These are phyloP conservation scores for Mimosa pudica DNA, from an alignment of 306 rosid genomes.

Conservation along the genomic window DNA sequence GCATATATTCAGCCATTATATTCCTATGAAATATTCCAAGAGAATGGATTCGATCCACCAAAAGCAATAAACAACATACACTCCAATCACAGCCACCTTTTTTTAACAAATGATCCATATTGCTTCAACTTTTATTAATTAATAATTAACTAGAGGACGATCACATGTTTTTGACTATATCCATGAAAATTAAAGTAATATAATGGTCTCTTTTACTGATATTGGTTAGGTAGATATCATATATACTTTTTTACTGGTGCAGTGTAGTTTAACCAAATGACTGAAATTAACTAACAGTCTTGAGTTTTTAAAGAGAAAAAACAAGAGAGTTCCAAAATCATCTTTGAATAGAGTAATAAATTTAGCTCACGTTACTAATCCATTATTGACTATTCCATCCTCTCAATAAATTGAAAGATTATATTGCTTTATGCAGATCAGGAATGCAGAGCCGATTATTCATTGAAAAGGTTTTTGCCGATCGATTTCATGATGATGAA, in stretches of 20 bases:
- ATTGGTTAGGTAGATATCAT: not conserved
- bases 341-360: no score
- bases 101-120: not conserved
- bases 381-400: no score
- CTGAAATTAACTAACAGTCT: not conserved
- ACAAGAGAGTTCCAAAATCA: no score
- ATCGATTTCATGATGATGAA: no score
- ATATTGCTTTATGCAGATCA: no score
- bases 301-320: no score
- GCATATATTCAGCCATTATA: not conserved
- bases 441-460: no score
- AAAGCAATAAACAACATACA: not conserved
- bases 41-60: not conserved
- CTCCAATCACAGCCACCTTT: not conserved
- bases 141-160: not conserved
- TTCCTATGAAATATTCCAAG: not conserved
- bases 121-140: not conserved
- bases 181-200: not conserved
- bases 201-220: not conserved
- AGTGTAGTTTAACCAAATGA: not conserved
- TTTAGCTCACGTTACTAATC: no score
- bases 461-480: no score
- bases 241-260: not conserved
- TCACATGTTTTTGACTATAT: slow-evolving; percentile 31
- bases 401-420: no score